Conservation (phyloP, 768 basidiomycete species). For the Termitomyces titanicus region DNA sequence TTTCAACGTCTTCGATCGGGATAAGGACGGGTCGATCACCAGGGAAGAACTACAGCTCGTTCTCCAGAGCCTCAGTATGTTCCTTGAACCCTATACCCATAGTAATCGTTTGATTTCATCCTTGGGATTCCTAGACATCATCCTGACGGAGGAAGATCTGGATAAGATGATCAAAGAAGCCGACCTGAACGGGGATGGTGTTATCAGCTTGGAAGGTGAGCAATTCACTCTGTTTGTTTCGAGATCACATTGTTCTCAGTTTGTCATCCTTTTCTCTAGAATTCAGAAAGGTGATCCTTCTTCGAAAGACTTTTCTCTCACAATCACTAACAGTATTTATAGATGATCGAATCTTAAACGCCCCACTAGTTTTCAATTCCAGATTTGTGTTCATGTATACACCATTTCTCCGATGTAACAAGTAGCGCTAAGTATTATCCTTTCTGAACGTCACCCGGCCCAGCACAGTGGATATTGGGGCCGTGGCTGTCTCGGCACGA, state of each 20-base stretch:
- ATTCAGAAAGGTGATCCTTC: conserved; percentile 11
- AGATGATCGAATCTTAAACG: conserved; percentile 9
- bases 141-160: conserved; percentile 73
- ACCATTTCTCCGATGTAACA: neutral
- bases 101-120: neutral
- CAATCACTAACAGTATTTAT: neutral
- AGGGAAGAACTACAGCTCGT: conserved; percentile 89
- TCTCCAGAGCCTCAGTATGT: conserved; percentile 87
- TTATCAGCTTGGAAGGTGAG: conserved; percentile 75
- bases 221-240: neutral
- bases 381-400: neutral
- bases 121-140: conserved; percentile 47
- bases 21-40: conserved; percentile 89
- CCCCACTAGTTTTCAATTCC: no score
- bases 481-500: neutral
- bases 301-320: neutral
- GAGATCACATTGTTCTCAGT: neutral
- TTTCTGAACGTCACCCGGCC: neutral
- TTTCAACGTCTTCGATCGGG: conserved; percentile 85
- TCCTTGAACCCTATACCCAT: neutral
- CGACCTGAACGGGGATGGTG: conserved; percentile 79
- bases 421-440: neutral
- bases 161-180: conserved; percentile 93
- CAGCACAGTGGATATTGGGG: neutral
- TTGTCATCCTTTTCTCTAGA: conserved; percentile 1